Evolutionary conservation across 371 early-diverging fungal species (phyloP).

Genomic region (Rhizopus arrhizus): DNA sequence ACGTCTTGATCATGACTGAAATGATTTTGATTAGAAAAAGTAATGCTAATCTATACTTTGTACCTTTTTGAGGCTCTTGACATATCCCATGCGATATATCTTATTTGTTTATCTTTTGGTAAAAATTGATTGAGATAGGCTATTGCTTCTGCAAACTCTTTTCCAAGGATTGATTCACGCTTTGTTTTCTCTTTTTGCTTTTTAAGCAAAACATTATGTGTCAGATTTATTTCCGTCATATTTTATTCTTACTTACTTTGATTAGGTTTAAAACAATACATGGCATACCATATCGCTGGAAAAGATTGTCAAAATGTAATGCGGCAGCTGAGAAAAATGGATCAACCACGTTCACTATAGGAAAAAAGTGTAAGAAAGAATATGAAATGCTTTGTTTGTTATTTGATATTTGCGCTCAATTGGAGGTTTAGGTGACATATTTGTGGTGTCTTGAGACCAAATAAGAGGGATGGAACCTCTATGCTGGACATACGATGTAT

Average conservation of each 20-base stretch:
- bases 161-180: conserved; percentile 85
- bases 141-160: conserved; percentile 83
- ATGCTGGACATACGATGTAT: conserved; percentile 94
- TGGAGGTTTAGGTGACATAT: conserved; percentile 94
- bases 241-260: conserved; percentile 55
- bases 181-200: conserved; percentile 56
- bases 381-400: background rate
- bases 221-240: background rate
- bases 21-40: background rate
- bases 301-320: conserved; percentile 90
- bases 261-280: conserved; percentile 91
- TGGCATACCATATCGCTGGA: conserved; percentile 85
- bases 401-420: conserved; percentile 68
- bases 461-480: conserved; percentile 95
- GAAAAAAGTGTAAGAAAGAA: background rate
- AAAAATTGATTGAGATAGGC: conserved; percentile 88
- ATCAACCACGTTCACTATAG: conserved; percentile 79
- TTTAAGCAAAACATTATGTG: conserved; percentile 7
- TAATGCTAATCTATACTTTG: too few relatives aligned
- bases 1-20: conserved; percentile 84
- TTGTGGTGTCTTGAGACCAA: conserved; percentile 93
- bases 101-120: conserved; percentile 76
- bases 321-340: conserved; percentile 92
- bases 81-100: conserved; percentile 98
- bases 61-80: conserved; percentile 91